Percentiles rank a stretch among this genome's conserved stretches.
phyloP scores from a whole-genome alignment of 2,329 filamentous ascomycete genomes.

The Teratosphaeria pseudoeucalypti region DNA sequence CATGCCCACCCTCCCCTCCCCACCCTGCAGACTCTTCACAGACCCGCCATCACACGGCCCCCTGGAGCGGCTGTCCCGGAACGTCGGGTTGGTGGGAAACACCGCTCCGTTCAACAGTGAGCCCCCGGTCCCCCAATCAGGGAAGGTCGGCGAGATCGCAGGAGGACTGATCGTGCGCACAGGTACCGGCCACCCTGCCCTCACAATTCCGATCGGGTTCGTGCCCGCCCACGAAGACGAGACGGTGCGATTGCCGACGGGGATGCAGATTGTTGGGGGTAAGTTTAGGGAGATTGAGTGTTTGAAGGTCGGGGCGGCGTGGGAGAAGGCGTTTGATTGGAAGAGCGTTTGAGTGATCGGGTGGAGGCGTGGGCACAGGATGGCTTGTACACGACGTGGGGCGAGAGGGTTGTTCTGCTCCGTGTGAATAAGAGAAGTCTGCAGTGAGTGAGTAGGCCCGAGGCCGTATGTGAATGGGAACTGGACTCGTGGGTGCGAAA shows the following conservation, averaged over 20 bases:
- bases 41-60: slow-evolving; percentile 6
- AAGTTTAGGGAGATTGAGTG: slow-evolving; percentile 9
- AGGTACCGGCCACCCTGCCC: slow-evolving; percentile 32
- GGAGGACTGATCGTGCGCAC: neutral
- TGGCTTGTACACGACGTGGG: no score
- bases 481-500: neutral
- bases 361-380: no score
- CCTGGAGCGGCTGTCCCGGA: slow-evolving; percentile 9
- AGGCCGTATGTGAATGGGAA: neutral
- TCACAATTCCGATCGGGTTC: slow-evolving; percentile 34
- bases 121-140: neutral
- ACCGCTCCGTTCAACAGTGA: slow-evolving; percentile 10
- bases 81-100: slow-evolving; percentile 10
- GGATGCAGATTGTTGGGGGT: slow-evolving; percentile 22
- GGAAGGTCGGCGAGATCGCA: no score
- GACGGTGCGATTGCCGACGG: slow-evolving; percentile 18
- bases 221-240: slow-evolving; percentile 9
- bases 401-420: no score
- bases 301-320: slow-evolving; percentile 11
- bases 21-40: slow-evolving; percentile 8
- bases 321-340: slow-evolving; percentile 10
- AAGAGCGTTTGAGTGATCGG: neutral
- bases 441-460: no score
- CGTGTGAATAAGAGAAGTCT: no score
- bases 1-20: slow-evolving; percentile 35